Evolutionary conservation across 2,329 filamentous ascomycete species (phyloP), one percentile per base, ranked within the genome.

Genomic region (Trichoderma polysporum): DNA sequence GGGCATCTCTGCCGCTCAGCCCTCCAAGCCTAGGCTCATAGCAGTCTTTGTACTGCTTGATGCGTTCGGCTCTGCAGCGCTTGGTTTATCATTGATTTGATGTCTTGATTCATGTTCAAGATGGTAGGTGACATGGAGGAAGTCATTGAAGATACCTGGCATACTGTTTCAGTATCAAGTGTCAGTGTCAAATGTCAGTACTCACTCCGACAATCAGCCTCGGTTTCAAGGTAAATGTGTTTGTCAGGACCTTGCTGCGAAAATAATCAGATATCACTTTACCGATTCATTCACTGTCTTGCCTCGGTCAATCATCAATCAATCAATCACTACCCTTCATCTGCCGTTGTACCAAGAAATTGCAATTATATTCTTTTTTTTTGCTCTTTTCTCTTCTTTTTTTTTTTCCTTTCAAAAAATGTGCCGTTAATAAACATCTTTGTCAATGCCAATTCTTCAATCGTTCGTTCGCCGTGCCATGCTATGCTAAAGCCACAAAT

Each of bases 401-500:
- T 12, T 35, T 8, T 33, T 22, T 53, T 8, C 35, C 4, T 10
- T 53, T 25, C 10, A n/a, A 17, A 29, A n/a, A 13, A 17, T 25
- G 54, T 25, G 8, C n/a, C n/a, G 50, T 31, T 47, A 27, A 63
- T 49, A 50, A 22, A 45, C 39, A 41, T 52, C 19, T 50, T 27
- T 17, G 31, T 47, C 35, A 52, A 27, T 63, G 19, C 45, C 41
- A 53, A 13, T 10, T 33, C 27, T 9, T 41, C 33, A 33, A 25
- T 27, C 5, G 56, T 49, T 54, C 67, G 35, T 67, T 67, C 65
- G 68, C 70, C 69, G 49, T 54, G 69, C 69, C 58, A 39, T 52
- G 58, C 58, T 68, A 70, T 71, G 69, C 71, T 68, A 66, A 71
- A 72, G 66, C 67, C 70, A 70, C 41, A 68, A 68, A 53, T 70